Conservation (phyloP, 2,329 filamentous ascomycete genomes). For the Alternaria metachromatica region DNA sequence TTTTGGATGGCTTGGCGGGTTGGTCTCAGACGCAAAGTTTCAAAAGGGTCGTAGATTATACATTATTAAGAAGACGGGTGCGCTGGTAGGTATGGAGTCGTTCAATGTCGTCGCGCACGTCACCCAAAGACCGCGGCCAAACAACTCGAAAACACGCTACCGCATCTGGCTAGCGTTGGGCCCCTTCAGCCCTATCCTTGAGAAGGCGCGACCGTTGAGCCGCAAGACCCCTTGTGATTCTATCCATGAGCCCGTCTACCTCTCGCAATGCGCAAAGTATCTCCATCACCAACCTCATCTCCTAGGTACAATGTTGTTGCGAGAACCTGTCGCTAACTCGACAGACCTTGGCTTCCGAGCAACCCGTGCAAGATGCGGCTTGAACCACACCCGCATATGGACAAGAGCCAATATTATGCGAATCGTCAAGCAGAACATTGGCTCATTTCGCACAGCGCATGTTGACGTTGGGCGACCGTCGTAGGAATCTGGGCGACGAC, state of each 20-base stretch:
- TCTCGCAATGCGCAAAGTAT: neutral
- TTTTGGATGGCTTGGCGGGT: constrained; percentile 12
- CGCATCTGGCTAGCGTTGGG: constrained; percentile 17
- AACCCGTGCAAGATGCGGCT: neutral
- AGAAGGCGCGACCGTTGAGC: neutral
- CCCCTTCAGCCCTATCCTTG: neutral
- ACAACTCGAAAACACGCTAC: constrained; percentile 27
- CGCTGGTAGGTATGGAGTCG: constrained; percentile 15
- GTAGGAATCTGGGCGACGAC: neutral
- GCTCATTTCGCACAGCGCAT: neutral
- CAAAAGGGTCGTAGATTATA: constrained; percentile 36
- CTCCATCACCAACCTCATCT: neutral
- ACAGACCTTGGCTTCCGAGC: neutral
- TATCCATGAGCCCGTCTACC: neutral
- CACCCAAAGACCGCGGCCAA: constrained; percentile 20
- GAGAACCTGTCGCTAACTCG: neutral
- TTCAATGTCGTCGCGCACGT: constrained; percentile 11
- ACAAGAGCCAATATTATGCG: neutral
- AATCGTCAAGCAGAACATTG: neutral
- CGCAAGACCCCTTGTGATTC: neutral
- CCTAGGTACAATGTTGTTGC: neutral
- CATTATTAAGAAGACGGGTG: constrained; percentile 31
- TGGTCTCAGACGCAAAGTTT: constrained; percentile 7
- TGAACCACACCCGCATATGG: neutral
- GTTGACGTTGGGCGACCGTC: no score